A percentile compares a stretch with the other conserved stretches of the same genome.
Evolutionary conservation across 495 filamentous ascomycete species (phyloP).

Genomic region (Daldinia concentrica): DNA sequence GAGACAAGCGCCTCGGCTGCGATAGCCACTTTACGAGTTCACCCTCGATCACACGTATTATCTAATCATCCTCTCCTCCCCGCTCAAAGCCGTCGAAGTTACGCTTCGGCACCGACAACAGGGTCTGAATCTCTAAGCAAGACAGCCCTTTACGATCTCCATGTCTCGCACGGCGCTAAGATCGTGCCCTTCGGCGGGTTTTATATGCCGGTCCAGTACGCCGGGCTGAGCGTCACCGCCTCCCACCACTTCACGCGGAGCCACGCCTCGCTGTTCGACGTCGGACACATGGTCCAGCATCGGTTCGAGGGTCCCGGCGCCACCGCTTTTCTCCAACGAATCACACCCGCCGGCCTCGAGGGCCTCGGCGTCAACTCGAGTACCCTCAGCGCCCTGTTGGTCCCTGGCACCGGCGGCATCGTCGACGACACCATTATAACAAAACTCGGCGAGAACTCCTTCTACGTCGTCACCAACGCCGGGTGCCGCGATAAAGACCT

Average conservation of each 20-base stretch:
- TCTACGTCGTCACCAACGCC: constrained; percentile 98
- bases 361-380: constrained; percentile 60
- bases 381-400: constrained; percentile 83
- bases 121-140: constrained; percentile 58
- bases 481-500: constrained; percentile 88
- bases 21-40: constrained; percentile 32
- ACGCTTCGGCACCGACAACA: constrained; percentile 48
- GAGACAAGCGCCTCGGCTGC: constrained; percentile 15
- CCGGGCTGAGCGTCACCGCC: constrained; percentile 73
- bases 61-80: background rate
- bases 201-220: constrained; percentile 91
- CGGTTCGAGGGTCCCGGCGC: constrained; percentile 80
- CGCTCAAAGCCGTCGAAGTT: constrained; percentile 31
- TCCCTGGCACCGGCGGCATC: constrained; percentile 83
- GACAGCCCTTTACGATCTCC: constrained; percentile 87
- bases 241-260: constrained; percentile 89
- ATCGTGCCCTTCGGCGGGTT: constrained; percentile 98
- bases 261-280: constrained; percentile 91
- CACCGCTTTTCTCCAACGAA: constrained; percentile 74
- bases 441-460: constrained; percentile 69
- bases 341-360: constrained; percentile 77
- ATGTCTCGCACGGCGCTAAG: constrained; percentile 80
- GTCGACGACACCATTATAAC: constrained; percentile 94
- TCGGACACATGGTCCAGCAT: constrained; percentile 78
- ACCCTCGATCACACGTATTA: constrained; percentile 11